Base-by-base conservation (phyloP, 148 eudicot species). In the Rhododendron ovatum region DNA sequence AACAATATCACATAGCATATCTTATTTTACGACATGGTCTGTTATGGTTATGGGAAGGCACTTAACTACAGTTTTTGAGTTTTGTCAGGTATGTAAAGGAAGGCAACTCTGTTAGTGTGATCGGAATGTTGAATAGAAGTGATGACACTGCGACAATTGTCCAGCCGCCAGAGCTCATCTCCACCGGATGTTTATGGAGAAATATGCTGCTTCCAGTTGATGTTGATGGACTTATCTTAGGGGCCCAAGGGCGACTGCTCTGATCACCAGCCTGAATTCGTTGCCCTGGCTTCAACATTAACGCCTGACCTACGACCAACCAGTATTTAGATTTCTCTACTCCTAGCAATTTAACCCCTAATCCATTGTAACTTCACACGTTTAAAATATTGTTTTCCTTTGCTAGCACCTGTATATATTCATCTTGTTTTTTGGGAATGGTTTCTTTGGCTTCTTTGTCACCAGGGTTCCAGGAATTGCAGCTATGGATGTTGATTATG, bases 131-230 rank as follows among this genome's bases (percentile, higher is more conserved):
- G 82, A 87, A 30, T 33, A 88, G 82, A 53, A 86, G 82, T 69
- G 86, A 87, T 81, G 89, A 90, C 65, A 86, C 55, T 20, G 12
- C 69, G n/a, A 90, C 78, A 87, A 83, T 91, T 69, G 90, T 88
- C 74, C 88, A 91, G 78, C 93, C 95, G 9, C 87, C 89, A 2
- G 92, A 91, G 82, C 59, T 89, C 6, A 85, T 88, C 47, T 89
- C 95, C 37, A 89, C 92, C 3, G 92, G 95, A 26, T 93, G 95
- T 84, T 61, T 87, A 75, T 91, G 93, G 93, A 81, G 48, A 84
- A 88, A 88, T 71, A 86, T 91, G 41, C 87, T 93, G 2, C 86
- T 88, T 35, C 91, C 92, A 20, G 89, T 91, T 11, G 92, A 93
- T 77, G 84, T 90, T 82, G 89, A 93, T 65, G 94, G 93, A 57